Conservation (phyloP, 106 monocot genomes). For the Dendrobium chrysotoxum region DNA sequence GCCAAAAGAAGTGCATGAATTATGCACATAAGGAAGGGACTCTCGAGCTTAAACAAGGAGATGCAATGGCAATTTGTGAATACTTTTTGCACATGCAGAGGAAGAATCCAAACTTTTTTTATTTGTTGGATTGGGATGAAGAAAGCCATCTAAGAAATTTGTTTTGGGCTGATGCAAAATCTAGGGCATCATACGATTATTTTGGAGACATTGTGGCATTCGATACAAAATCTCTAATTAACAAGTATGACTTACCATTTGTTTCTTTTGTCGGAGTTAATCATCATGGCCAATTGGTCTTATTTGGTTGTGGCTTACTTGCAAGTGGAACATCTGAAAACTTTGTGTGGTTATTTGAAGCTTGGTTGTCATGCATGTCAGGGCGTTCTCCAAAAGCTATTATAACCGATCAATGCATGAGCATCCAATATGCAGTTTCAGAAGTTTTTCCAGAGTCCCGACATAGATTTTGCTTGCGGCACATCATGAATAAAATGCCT, state of each 20-base stretch:
- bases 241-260: conserved; percentile 9
- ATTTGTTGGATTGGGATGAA: conserved; percentile 30
- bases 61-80: background rate
- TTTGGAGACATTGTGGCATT: conserved; percentile 9
- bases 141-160: conserved; percentile 26
- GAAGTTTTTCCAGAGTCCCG: conserved; percentile 7
- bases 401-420: conserved; percentile 4
- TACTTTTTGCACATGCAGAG: background rate
- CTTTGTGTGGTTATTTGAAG: conserved; percentile 7
- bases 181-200: background rate
- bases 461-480: conserved; percentile 8
- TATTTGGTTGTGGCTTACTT: conserved; percentile 6
- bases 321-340: background rate
- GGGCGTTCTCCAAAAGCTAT: conserved; percentile 5
- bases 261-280: conserved; percentile 18
- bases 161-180: conserved; percentile 5
- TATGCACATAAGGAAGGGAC: conserved; percentile 1
- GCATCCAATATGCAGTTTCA: background rate
- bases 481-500: conserved; percentile 3
- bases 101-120: conserved; percentile 26
- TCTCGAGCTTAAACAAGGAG: conserved; percentile 1
- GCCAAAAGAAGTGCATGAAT: background rate
- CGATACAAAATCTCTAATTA: conserved; percentile 3
- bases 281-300: conserved; percentile 9
- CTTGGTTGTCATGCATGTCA: conserved; percentile 8